Conservation (phyloP, 1,284 basidiomycete genomes). For the Mycena sp. region DNA sequence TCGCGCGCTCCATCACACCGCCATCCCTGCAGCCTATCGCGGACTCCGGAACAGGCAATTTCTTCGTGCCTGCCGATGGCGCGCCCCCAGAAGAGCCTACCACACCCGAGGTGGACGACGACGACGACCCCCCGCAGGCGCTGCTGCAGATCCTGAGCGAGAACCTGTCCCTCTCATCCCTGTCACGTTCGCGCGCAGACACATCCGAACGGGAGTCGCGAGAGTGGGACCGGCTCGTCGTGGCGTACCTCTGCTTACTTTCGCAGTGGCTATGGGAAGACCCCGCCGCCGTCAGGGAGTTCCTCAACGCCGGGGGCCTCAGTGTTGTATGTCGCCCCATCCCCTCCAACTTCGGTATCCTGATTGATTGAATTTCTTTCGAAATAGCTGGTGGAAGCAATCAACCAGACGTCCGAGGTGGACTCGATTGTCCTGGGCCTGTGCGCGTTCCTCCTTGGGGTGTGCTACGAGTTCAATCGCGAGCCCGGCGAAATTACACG, state of each 20-base stretch:
- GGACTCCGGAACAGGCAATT: slow-evolving; percentile 51
- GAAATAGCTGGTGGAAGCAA: slow-evolving; percentile 87
- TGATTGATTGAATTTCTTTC: slow-evolving; percentile 15
- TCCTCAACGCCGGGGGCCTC: slow-evolving; percentile 90
- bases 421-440: slow-evolving; percentile 92
- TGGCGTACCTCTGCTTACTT: slow-evolving; percentile 86
- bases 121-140: slow-evolving; percentile 73
- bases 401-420: slow-evolving; percentile 88
- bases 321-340: slow-evolving; percentile 70
- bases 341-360: slow-evolving; percentile 74
- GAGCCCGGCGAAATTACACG: slow-evolving; percentile 93
- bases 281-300: slow-evolving; percentile 86
- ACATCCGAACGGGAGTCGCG: slow-evolving; percentile 70
- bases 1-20: slow-evolving; percentile 77
- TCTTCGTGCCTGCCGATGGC: slow-evolving; percentile 82
- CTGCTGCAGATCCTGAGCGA: slow-evolving; percentile 78
- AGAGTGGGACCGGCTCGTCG: slow-evolving; percentile 92
- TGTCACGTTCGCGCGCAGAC: slow-evolving; percentile 74
- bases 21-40: slow-evolving; percentile 37
- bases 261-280: slow-evolving; percentile 98
- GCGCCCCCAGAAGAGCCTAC: slow-evolving; percentile 41
- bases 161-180: slow-evolving; percentile 74
- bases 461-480: slow-evolving; percentile 95
- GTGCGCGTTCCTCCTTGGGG: slow-evolving; percentile 91
- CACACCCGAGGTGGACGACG: slow-evolving; percentile 49